phyloP scores from a whole-genome alignment of 2,329 filamentous ascomycete species.

The Botrytis deweyae region DNA sequence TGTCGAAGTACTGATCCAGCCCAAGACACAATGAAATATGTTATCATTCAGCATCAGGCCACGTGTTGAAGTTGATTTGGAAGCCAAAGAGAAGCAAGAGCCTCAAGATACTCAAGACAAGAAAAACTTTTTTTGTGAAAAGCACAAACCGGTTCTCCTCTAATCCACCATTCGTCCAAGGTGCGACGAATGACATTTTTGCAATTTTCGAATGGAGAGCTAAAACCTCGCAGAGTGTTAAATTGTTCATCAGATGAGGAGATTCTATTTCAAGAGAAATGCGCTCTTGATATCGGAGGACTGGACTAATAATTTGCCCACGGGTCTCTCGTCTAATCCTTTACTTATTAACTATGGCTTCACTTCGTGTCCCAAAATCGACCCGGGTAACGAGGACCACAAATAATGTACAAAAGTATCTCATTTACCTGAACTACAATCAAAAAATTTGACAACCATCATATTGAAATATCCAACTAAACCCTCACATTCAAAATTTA shows the following conservation, averaged over 20 bases:
- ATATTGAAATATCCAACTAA: neutral
- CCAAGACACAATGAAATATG: neutral
- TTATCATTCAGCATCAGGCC: neutral
- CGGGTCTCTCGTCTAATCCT: neutral
- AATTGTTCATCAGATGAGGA: neutral
- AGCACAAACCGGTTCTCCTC: no score
- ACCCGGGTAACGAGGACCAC: neutral
- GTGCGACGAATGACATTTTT: neutral
- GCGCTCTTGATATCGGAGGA: neutral
- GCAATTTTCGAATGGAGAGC: no score
- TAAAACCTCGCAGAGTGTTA: neutral
- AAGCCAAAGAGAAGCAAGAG: neutral
- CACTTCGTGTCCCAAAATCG: neutral
- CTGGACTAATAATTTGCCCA: neutral
- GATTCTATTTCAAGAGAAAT: neutral
- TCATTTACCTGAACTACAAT: neutral
- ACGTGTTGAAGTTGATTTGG: neutral
- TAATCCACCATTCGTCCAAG: neutral
- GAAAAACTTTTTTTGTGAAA: no score
- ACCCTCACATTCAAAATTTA: neutral
- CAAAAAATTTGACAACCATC: neutral
- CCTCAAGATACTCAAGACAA: no score
- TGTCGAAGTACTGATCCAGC: neutral
- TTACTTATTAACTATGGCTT: neutral
- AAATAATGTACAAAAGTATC: neutral